These are phyloP conservation scores for Populus euphratica DNA, from an alignment of 345 rosid genomes.

Conservation along the genomic window DNA sequence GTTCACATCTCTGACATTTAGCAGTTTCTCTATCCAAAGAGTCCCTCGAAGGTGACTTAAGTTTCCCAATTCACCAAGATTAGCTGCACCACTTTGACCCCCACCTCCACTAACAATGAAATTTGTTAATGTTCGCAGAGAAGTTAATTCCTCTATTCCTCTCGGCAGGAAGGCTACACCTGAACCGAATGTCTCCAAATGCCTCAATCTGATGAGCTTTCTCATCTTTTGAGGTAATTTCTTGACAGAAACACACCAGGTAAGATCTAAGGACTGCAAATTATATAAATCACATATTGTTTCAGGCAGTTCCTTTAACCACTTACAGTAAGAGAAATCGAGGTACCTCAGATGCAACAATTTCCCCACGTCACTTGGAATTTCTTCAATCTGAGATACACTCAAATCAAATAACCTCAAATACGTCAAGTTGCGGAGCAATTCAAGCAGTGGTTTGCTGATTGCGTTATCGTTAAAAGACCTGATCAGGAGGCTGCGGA, in stretches of 20 bases:
- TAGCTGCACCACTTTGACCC: not conserved
- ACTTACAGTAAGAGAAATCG: rapidly evolving
- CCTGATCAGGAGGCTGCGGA: not conserved
- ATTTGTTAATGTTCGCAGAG: not conserved
- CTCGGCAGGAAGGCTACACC: not conserved
- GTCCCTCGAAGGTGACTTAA: not conserved
- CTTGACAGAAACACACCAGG: rapidly evolving
- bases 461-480: not conserved
- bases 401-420: conserved; percentile 6
- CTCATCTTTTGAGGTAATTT: conserved; percentile 3
- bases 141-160: conserved; percentile 11
- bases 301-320: conserved; percentile 6
- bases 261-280: not conserved
- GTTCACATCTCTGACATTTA: not conserved
- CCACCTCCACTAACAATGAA: not conserved
- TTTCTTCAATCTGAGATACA: not conserved
- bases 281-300: conserved; percentile 9
- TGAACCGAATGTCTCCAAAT: not conserved
- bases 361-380: conserved; percentile 1
- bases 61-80: not conserved
- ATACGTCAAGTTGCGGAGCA: not conserved
- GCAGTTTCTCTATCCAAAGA: not conserved
- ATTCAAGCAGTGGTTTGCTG: not conserved
- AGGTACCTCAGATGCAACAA: conserved; percentile 14
- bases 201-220: conserved; percentile 8